These are phyloP conservation scores for Fusarium compactum DNA, from an alignment of 2,329 filamentous ascomycete genomes.

Conservation along the genomic window DNA sequence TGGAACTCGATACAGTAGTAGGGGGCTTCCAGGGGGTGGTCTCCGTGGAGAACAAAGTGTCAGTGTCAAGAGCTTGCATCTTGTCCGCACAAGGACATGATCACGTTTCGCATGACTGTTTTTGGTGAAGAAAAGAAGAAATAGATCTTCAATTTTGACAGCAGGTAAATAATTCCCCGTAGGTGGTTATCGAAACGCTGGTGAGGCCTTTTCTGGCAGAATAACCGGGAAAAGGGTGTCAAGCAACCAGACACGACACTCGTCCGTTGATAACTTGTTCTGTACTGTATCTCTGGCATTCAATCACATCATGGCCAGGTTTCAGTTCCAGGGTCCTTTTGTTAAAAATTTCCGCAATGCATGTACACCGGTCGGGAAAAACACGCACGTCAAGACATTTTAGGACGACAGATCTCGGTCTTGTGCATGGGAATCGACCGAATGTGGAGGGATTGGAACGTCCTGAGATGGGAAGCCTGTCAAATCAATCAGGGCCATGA, in stretches of 20 bases:
- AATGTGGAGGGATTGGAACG: conserved; percentile 28
- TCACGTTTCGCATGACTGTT: conserved; percentile 31
- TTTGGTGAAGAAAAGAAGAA: background rate
- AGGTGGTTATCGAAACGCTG: background rate
- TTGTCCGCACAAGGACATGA: conserved; percentile 22
- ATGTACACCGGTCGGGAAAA: conserved; percentile 20
- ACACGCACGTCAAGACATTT: conserved; percentile 8
- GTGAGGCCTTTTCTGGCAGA: conserved; percentile 6
- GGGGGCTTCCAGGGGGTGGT: conserved; percentile 17
- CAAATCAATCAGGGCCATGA: background rate
- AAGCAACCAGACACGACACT: background rate
- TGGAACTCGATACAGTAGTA: background rate
- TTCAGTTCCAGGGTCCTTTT: conserved; percentile 7
- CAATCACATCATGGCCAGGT: conserved; percentile 22
- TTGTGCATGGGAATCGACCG: conserved; percentile 30
- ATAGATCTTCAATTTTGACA: background rate
- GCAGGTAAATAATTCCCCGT: background rate
- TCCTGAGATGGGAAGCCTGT: background rate
- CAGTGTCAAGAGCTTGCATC: conserved; percentile 39
- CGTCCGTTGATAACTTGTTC: background rate
- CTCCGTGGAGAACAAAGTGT: conserved; percentile 36
- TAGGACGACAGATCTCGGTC: conserved; percentile 31
- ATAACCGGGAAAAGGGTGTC: conserved; percentile 23
- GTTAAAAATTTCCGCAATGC: conserved; percentile 9
- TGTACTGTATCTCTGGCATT: background rate